These are phyloP conservation scores for Musa troglodytarum DNA, from an alignment of 176 grass and related monocot species.

Conservation along the genomic window DNA sequence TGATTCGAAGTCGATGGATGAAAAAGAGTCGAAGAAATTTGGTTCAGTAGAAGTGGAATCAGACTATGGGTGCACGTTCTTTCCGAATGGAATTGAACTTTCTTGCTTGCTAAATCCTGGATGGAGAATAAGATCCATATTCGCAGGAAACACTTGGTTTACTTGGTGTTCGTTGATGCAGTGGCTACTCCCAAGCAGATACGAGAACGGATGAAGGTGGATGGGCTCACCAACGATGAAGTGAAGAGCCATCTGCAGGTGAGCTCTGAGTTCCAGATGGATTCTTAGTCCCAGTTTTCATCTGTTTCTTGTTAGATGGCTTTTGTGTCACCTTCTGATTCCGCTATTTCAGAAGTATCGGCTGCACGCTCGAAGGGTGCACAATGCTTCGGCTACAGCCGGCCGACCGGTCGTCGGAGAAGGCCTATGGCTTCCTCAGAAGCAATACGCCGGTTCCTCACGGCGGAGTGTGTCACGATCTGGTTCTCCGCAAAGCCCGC, in stretches of 20 bases:
- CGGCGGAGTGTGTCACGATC: slow-evolving; percentile 68
- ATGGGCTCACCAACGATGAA: slow-evolving; percentile 89
- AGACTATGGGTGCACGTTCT: too few species aligned
- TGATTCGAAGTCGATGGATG: too few species aligned
- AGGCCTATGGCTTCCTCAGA: background rate
- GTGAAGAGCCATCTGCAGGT: slow-evolving; percentile 96
- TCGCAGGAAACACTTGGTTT: too few species aligned
- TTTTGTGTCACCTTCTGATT: background rate
- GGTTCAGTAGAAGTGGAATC: too few species aligned
- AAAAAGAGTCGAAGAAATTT: too few species aligned
- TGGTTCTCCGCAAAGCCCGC: slow-evolving; percentile 54
- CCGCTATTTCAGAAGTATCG: slow-evolving; percentile 57
- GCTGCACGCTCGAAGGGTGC: slow-evolving; percentile 47
- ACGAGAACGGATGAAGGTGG: slow-evolving; percentile 87
- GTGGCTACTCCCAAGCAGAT: slow-evolving; percentile 92
- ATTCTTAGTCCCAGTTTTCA: background rate
- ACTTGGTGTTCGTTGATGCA: slow-evolving; percentile 20
- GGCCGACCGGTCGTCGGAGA: too few species aligned
- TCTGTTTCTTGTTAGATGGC: background rate
- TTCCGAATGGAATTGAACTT: too few species aligned
- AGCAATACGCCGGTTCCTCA: slow-evolving; percentile 47
- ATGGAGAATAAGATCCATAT: too few species aligned
- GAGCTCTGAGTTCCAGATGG: too few species aligned
- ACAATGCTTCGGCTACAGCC: slow-evolving; percentile 8
- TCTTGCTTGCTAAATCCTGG: background rate